Percentiles rank a stretch among this genome's conserved stretches.
Conservation (phyloP, 1,284 basidiomycete species). For the Cystobasidium sp. region DNA sequence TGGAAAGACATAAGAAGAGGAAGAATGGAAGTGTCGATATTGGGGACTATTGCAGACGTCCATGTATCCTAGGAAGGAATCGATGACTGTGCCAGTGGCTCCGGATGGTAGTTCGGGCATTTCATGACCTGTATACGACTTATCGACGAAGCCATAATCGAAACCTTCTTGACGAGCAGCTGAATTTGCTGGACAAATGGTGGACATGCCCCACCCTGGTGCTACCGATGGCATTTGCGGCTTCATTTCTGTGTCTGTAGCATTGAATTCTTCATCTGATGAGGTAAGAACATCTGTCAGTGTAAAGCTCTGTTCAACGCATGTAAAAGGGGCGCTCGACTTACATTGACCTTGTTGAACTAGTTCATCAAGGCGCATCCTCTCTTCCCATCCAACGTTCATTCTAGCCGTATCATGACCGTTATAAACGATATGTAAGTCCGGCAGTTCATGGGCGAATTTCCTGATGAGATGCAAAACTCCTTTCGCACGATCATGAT, state of each 20-base stretch:
- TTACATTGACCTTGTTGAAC: slow-evolving; percentile 18
- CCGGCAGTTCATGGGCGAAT: slow-evolving; percentile 50
- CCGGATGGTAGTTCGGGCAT: slow-evolving; percentile 43
- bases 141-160: slow-evolving; percentile 49
- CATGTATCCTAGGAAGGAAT: slow-evolving; percentile 50
- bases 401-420: slow-evolving; percentile 52
- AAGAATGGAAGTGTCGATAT: slow-evolving; percentile 53
- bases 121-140: slow-evolving; percentile 49
- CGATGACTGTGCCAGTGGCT: slow-evolving; percentile 48
- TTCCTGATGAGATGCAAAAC: slow-evolving; percentile 49
- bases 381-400: slow-evolving; percentile 51
- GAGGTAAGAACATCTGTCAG: slow-evolving; percentile 49
- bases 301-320: slow-evolving; percentile 8
- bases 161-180: slow-evolving; percentile 49
- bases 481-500: slow-evolving; percentile 53
- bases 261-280: slow-evolving; percentile 44
- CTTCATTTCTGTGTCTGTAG: slow-evolving; percentile 48
- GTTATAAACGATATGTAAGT: slow-evolving; percentile 52
- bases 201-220: slow-evolving; percentile 51
- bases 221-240: slow-evolving; percentile 46
- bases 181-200: slow-evolving; percentile 50
- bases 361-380: slow-evolving; percentile 47
- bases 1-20: slow-evolving; percentile 51
- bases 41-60: slow-evolving; percentile 52
- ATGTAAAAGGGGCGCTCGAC: background rate